These are phyloP conservation scores for Salicornia ramosissima DNA, from an alignment of 148 eudicot genomes.

Conservation along the genomic window DNA sequence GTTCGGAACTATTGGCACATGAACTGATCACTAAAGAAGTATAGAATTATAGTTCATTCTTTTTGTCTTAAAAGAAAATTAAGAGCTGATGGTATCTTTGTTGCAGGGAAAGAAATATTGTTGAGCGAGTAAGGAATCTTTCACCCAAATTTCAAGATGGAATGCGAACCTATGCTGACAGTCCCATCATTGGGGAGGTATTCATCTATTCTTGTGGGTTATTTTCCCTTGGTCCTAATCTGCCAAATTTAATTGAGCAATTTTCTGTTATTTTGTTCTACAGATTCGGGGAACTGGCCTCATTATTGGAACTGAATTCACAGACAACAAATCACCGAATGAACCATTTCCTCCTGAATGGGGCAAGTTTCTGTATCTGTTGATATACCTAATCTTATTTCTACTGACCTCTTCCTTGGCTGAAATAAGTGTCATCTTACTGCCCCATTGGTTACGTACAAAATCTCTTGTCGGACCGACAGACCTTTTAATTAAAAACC, in stretches of 20 bases:
- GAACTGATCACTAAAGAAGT: neutral
- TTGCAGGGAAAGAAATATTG: constrained; percentile 82
- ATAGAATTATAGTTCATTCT: neutral
- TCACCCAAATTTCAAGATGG: constrained; percentile 92
- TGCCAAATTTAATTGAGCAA: neutral
- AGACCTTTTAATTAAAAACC: too few species aligned
- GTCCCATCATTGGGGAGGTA: constrained; percentile 99
- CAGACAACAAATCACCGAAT: constrained; percentile 86
- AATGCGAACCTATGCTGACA: constrained; percentile 60
- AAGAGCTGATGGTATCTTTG: constrained; percentile 2
- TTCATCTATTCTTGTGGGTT: neutral
- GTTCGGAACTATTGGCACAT: neutral
- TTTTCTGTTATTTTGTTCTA: constrained; percentile 12
- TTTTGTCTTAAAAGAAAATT: neutral
- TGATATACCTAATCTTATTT: neutral
- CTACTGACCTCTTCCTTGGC: neutral
- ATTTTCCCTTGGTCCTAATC: neutral
- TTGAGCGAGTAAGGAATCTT: constrained; percentile 54
- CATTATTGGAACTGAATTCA: constrained; percentile 78
- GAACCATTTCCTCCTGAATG: constrained; percentile 85
- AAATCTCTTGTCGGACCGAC: too few species aligned
- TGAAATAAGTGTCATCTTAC: neutral
- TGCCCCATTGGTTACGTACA: too few species aligned
- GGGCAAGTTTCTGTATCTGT: constrained; percentile 42
- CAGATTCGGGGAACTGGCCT: constrained; percentile 94